These are phyloP conservation scores for Metschnikowia kunwiensis DNA, from an alignment of 805 yeast genomes.

Conservation along the genomic window DNA sequence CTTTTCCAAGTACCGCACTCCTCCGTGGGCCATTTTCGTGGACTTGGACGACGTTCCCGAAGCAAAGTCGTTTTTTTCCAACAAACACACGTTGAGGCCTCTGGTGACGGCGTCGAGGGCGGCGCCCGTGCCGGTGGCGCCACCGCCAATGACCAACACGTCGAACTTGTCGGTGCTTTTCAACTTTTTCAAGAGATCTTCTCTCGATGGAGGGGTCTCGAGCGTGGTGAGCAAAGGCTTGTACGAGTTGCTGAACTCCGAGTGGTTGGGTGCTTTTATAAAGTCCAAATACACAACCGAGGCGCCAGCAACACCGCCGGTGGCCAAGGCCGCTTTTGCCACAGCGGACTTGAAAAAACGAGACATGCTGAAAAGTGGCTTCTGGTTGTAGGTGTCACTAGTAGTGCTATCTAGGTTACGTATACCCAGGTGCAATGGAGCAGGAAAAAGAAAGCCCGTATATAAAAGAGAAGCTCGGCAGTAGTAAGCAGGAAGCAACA, in stretches of 20 bases:
- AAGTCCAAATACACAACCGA: conserved; percentile 41
- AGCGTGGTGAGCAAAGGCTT: conserved; percentile 44
- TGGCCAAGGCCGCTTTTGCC: conserved; percentile 31
- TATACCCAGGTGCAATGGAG: conserved; percentile 1
- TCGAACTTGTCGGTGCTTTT: conserved; percentile 54
- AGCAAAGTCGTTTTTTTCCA: conserved; percentile 88
- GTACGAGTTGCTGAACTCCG: conserved; percentile 27
- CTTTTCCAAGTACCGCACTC: conserved; percentile 91
- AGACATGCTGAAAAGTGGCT: no score
- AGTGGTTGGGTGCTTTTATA: conserved; percentile 31
- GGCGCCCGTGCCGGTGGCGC: conserved; percentile 93
- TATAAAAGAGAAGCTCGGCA: conserved; percentile 2
- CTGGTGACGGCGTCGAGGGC: conserved; percentile 90
- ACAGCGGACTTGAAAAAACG: conserved; percentile 22
- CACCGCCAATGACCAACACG: conserved; percentile 89
- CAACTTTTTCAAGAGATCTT: conserved; percentile 43
- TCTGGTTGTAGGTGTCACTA: no score
- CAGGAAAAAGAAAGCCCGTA: not conserved
- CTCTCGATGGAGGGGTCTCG: conserved; percentile 55
- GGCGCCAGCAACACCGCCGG: conserved; percentile 35
- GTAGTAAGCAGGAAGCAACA: not conserved
- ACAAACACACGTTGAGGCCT: conserved; percentile 82
- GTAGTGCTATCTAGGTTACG: not conserved
- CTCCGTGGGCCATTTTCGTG: conserved; percentile 97
- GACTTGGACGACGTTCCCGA: conserved; percentile 91